phyloP scores from a whole-genome alignment of 257 asterid species.

The Lycium barbarum region DNA sequence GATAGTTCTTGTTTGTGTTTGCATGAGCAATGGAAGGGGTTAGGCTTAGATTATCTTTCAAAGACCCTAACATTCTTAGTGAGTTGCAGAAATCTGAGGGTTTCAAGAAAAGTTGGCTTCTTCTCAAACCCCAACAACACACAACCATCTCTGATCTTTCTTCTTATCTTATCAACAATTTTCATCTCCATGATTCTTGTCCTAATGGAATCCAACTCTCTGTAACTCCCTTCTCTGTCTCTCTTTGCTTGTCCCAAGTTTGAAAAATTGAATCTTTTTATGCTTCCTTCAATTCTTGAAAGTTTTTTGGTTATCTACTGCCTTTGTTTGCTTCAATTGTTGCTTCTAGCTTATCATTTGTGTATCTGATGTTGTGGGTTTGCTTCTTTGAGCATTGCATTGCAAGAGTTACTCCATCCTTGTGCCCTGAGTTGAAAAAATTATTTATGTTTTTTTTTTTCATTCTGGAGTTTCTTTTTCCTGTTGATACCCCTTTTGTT shows the following conservation, averaged over 20 bases:
- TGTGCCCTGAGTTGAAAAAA: neutral
- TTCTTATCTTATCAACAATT: slow-evolving; percentile 61
- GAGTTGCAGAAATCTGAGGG: slow-evolving; percentile 74
- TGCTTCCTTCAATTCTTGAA: neutral
- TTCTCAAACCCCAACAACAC: slow-evolving; percentile 63
- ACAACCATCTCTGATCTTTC: slow-evolving; percentile 64
- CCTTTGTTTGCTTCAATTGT: neutral
- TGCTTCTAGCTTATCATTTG: neutral
- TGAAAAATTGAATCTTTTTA: neutral
- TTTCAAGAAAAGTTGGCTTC: slow-evolving; percentile 67
- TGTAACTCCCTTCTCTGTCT: slow-evolving; percentile 39
- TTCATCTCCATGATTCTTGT: slow-evolving; percentile 76
- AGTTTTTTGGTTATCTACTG: neutral
- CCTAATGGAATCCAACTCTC: slow-evolving; percentile 84
- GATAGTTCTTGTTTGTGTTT: neutral
- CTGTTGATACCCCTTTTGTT: neutral
- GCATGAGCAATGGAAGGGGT: slow-evolving; percentile 69
- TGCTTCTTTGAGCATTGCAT: slow-evolving; percentile 2
- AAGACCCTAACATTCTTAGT: slow-evolving; percentile 64
- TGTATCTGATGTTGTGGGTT: neutral
- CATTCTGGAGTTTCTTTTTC: neutral
- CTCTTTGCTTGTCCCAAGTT: neutral
- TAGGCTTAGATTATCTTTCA: slow-evolving; percentile 73
- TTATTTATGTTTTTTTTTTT: neutral
- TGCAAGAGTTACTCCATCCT: neutral